Base-by-base conservation (phyloP, 345 rosid species). In the Litchi chinensis region DNA sequence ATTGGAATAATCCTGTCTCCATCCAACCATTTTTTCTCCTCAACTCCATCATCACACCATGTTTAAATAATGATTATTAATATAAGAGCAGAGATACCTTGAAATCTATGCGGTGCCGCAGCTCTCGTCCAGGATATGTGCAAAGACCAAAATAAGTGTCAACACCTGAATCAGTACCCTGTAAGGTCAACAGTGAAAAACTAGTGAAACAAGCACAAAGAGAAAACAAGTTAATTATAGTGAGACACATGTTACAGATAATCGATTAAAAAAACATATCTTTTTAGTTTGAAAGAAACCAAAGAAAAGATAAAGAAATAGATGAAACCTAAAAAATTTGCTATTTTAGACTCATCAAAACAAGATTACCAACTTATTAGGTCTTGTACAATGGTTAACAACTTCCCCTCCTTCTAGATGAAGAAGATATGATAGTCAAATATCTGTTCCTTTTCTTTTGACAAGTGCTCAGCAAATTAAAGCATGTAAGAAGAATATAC, bases 111-210 rank as follows among this genome's bases (percentile, higher is more conserved):
- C 97, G 97, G 72, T 82, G 97, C 63, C 97, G 85, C 56, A 94
- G 85, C 86, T 91, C 95, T 72, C 80, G 87, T 67, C 98, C 97
- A 63, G 98, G 99, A 84, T 89, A 89, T 52, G 98, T 90, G 83
- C 97, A 90, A 71, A 96, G 92, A 66, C 97, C 93, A 83, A 96
- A 96, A 83, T 89, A 94, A 4, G 98, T 94, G 86, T 96, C 97
- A 73, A 92, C 98, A 75, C 97, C 95, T n/a, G 93, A 89, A 85
- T 92, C 93, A 59, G 93, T 88, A 62, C 92, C 97, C 98, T 94
- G 89, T 78, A 22, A 75, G 41, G 73, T 44, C 8, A 79, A 79
- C 16, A 50, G 24, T 16, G 9, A 48, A n/a, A 77, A 28, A n/a
- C 52, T 50, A 37, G n/a, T n/a, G 26, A 77, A 18, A 46, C 26